These are phyloP conservation scores for Datura wrightii DNA, from an alignment of 257 asterid species.

Conservation along the genomic window DNA sequence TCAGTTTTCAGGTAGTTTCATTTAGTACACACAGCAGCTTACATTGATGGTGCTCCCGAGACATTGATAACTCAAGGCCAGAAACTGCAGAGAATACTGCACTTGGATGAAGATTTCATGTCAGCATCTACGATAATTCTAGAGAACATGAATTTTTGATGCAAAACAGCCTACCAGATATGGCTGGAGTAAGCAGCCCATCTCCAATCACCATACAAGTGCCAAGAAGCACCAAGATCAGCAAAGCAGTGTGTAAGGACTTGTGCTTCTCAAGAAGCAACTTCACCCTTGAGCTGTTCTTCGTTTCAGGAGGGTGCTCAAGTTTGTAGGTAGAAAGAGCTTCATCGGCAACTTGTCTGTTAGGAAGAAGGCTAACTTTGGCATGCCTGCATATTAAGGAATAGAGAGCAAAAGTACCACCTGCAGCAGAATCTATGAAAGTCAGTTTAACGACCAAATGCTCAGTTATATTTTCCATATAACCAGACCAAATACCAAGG, in stretches of 20 bases:
- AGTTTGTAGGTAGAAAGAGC: constrained; percentile 87
- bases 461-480: not conserved
- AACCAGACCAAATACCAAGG: not conserved
- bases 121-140: constrained; percentile 27
- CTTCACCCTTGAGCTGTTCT: constrained; percentile 69
- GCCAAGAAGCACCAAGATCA: constrained; percentile 85
- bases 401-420: constrained; percentile 97
- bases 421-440: constrained; percentile 53
- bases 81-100: constrained; percentile 97
- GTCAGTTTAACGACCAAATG: constrained; percentile 23
- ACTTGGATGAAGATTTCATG: constrained; percentile 18
- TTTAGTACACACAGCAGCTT: constrained; percentile 45
- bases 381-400: constrained; percentile 96
- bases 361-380: constrained; percentile 92
- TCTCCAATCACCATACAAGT: constrained; percentile 99
- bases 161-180: constrained; percentile 63
- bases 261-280: constrained; percentile 85
- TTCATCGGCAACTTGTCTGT: constrained; percentile 85
- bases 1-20: constrained; percentile 13
- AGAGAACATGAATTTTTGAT: constrained; percentile 27
- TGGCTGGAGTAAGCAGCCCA: constrained; percentile 96
- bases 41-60: constrained; percentile 96
- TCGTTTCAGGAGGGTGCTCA: constrained; percentile 71
- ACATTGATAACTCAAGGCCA: constrained; percentile 94
- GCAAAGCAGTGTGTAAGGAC: constrained; percentile 76